A percentile compares a stretch with the other conserved stretches of the same genome.
Evolutionary conservation across 495 filamentous ascomycete species (phyloP).

Genomic region (Darksidea phi): DNA sequence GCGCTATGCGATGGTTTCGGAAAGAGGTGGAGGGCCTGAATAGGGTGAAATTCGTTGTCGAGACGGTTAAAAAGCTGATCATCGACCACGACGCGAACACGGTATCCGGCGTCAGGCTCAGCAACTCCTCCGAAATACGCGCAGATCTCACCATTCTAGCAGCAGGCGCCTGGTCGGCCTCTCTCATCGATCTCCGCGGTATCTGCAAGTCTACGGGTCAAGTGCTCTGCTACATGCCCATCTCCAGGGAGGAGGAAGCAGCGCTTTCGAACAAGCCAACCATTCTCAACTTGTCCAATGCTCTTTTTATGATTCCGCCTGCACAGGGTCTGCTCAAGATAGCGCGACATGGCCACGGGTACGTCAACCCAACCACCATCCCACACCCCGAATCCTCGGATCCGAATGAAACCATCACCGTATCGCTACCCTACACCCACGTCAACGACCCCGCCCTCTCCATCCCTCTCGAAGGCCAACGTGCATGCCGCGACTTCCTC

Average conservation of each 20-base stretch:
- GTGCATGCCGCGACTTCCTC: constrained; percentile 61
- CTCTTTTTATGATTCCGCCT: constrained; percentile 83
- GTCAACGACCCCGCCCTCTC: constrained; percentile 43
- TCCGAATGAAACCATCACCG: constrained; percentile 40
- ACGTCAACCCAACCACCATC: constrained; percentile 62
- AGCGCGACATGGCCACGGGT: constrained; percentile 79
- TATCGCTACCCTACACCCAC: constrained; percentile 52
- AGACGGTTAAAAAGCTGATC: constrained; percentile 59
- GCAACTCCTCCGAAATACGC: constrained; percentile 52
- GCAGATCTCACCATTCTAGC: constrained; percentile 79
- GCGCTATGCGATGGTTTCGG: constrained; percentile 63
- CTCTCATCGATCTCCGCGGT: constrained; percentile 75
- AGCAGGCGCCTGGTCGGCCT: constrained; percentile 79
- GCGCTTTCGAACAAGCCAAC: constrained; percentile 66
- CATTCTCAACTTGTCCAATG: constrained; percentile 73
- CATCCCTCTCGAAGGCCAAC: constrained; percentile 60
- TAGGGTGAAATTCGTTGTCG: constrained; percentile 63
- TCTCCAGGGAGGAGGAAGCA: constrained; percentile 67
- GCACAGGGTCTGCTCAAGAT: constrained; percentile 69
- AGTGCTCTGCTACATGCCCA: constrained; percentile 68
- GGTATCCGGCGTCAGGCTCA: constrained; percentile 57
- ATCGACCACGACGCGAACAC: constrained; percentile 37
- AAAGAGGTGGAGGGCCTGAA: constrained; percentile 53
- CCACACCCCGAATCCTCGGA: constrained; percentile 41
- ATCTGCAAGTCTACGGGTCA: constrained; percentile 77